phyloP scores from a whole-genome alignment of 176 grass and related monocot genomes.

The Oryza glaberrima region DNA sequence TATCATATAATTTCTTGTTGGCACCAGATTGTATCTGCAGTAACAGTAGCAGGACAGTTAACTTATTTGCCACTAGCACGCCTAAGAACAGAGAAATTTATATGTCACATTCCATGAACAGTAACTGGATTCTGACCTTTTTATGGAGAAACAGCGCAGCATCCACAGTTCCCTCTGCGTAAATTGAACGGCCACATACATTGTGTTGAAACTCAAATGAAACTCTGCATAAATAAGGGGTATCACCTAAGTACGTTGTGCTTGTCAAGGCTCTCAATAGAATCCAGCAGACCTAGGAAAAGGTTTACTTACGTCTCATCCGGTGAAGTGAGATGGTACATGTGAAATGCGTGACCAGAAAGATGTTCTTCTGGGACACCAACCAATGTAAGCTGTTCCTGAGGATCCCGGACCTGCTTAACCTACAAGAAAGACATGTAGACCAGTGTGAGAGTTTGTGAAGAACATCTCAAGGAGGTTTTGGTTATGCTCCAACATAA shows the following conservation, averaged over 20 bases:
- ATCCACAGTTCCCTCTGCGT: slow-evolving; percentile 89
- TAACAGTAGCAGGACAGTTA: slow-evolving; percentile 1
- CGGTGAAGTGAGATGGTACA: slow-evolving; percentile 94
- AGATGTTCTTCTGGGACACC: slow-evolving; percentile 89
- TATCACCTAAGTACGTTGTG: not conserved
- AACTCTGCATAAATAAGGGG: slow-evolving; percentile 51
- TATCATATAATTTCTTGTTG: slow-evolving; percentile 79
- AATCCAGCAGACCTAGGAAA: slow-evolving; percentile 3
- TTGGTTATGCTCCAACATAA: not conserved
- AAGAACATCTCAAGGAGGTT: slow-evolving; percentile 11
- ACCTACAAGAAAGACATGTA: slow-evolving; percentile 48
- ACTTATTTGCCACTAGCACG: not conserved
- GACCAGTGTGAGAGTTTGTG: slow-evolving; percentile 9
- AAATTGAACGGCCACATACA: slow-evolving; percentile 87
- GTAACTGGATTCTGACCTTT: slow-evolving; percentile 51
- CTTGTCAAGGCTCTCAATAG: slow-evolving; percentile 12
- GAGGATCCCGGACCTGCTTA: slow-evolving; percentile 71
- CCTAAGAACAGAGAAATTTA: not conserved
- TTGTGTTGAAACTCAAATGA: slow-evolving; percentile 99
- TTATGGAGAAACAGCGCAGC: slow-evolving; percentile 86
- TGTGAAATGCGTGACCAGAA: slow-evolving; percentile 84
- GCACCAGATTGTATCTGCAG: slow-evolving; percentile 71
- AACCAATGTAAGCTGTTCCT: slow-evolving; percentile 75
- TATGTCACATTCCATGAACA: slow-evolving; percentile 4
- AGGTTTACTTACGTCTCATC: slow-evolving; percentile 71